Conservation (phyloP, 164 flowering plant species). For the Liriodendron chinense region DNA sequence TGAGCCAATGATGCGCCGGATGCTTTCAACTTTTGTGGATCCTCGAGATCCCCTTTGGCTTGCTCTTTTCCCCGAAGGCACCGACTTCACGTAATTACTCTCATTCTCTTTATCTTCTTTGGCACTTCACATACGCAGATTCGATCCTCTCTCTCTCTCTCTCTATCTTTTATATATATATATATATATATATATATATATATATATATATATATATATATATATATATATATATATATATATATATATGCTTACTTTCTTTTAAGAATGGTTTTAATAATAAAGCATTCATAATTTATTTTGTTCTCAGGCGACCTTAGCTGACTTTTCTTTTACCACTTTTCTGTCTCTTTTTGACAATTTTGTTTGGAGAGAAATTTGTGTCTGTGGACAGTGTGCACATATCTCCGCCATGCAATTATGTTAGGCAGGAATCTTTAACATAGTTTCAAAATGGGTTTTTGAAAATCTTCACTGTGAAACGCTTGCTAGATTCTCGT, state of each 20-base stretch:
- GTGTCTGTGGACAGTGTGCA: too few species aligned
- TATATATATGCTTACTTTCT: not conserved
- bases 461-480: too few species aligned
- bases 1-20: constrained; percentile 50
- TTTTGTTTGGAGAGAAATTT: too few species aligned
- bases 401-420: too few species aligned
- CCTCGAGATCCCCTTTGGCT: constrained; percentile 83
- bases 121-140: not conserved
- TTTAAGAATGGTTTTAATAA: not conserved
- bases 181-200: too few species aligned
- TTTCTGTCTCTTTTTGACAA: not conserved
- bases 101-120: not conserved
- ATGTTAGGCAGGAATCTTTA: too few species aligned
- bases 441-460: too few species aligned
- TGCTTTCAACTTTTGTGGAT: constrained; percentile 70
- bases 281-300: not conserved
- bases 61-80: constrained; percentile 96
- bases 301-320: not conserved
- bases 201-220: too few species aligned
- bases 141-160: not conserved
- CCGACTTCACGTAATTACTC: constrained; percentile 81
- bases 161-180: not conserved
- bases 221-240: too few species aligned
- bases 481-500: too few species aligned
- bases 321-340: not conserved